phyloP scores from a whole-genome alignment of 768 basidiomycete species.

The Paxillus involutus region DNA sequence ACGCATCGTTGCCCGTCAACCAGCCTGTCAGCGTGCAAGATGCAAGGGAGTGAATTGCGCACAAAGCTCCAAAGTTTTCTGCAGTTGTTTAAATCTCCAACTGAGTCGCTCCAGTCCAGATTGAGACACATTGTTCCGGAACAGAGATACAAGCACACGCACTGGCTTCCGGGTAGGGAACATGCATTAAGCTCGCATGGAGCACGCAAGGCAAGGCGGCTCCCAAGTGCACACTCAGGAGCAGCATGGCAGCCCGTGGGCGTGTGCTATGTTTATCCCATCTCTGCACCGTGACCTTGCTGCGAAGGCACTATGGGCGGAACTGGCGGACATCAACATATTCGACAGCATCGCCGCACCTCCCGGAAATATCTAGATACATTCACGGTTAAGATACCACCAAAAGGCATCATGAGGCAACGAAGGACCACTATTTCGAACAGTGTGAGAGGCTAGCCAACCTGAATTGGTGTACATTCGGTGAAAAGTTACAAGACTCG shows the following conservation, averaged over 20 bases:
- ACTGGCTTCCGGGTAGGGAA: neutral
- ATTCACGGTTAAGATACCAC: neutral
- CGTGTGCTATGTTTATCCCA: neutral
- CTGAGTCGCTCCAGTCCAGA: slow-evolving; percentile 5
- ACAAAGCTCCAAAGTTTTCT: neutral
- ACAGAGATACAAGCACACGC: neutral
- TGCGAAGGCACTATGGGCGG: neutral
- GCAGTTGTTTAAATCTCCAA: slow-evolving; percentile 16
- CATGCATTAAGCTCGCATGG: neutral
- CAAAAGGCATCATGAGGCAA: neutral
- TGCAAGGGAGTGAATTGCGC: slow-evolving; percentile 4
- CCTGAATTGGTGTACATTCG: neutral
- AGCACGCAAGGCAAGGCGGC: neutral
- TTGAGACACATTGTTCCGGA: neutral
- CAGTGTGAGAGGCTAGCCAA: neutral
- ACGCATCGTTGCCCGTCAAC: slow-evolving; percentile 10
- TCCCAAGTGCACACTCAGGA: neutral
- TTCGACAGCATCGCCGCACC: neutral
- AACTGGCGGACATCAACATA: neutral
- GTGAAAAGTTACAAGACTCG: neutral
- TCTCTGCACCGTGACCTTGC: neutral
- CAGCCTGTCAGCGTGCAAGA: neutral
- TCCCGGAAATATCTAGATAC: neutral
- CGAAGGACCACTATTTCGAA: neutral
- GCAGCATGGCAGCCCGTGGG: neutral